A percentile compares a stretch with the other conserved stretches of the same genome.
These are phyloP conservation scores for Lepidium sativum DNA, from an alignment of 345 rosid genomes.

Conservation along the genomic window DNA sequence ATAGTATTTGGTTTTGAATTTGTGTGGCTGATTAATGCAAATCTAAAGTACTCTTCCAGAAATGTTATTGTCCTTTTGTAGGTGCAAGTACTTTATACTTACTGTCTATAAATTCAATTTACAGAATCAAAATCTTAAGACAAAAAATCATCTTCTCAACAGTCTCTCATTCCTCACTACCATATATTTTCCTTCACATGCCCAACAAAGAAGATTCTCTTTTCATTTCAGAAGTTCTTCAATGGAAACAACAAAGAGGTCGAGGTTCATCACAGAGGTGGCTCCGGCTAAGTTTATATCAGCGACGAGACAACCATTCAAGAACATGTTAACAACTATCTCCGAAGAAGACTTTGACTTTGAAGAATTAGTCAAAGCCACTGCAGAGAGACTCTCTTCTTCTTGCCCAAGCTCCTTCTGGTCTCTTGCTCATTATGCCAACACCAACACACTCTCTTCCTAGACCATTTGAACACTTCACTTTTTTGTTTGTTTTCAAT, in stretches of 20 bases:
- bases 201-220: slow-evolving; percentile 3
- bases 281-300: slow-evolving; percentile 38
- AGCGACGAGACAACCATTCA: slow-evolving; percentile 31
- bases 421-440: slow-evolving; percentile 17
- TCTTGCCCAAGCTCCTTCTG: slow-evolving; percentile 17
- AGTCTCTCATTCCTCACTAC: neutral
- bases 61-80: neutral
- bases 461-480: too few species aligned
- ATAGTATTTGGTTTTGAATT: neutral
- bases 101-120: slow-evolving; percentile 10
- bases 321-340: slow-evolving; percentile 38
- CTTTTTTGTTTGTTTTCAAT: too few species aligned
- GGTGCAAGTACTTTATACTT: neutral
- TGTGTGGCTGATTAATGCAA: neutral
- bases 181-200: neutral
- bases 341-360: slow-evolving; percentile 39
- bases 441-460: slow-evolving; percentile 10
- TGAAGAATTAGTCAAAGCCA: slow-evolving; percentile 18
- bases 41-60: neutral
- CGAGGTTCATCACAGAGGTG: slow-evolving; percentile 40
- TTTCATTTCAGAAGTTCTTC: neutral
- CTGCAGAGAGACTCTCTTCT: slow-evolving; percentile 18
- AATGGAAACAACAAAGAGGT: slow-evolving; percentile 21
- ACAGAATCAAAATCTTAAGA: neutral
- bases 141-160: neutral